These are phyloP conservation scores for Plasmodium blacklocki DNA, from an alignment of 169 alveolate genomes.

Conservation along the genomic window DNA sequence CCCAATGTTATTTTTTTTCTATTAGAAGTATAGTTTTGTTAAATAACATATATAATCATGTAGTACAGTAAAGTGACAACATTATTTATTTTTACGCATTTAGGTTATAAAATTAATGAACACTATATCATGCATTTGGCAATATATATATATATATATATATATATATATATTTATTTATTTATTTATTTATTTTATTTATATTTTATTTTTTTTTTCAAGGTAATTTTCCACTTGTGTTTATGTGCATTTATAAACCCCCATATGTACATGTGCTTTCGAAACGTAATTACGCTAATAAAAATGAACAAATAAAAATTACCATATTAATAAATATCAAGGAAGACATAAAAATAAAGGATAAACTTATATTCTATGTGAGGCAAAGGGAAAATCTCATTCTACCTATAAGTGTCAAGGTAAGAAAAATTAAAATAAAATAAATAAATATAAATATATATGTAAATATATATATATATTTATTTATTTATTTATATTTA, in stretches of 20 bases:
- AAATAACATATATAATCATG: no score
- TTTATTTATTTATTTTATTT: neutral
- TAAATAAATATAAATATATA: neutral
- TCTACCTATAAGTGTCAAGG: conserved; percentile 47
- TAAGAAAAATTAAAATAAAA: neutral
- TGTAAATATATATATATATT: neutral
- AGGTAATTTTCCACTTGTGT: conserved; percentile 39
- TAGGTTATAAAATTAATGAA: no score
- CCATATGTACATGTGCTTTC: conserved; percentile 26
- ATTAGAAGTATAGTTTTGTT: neutral
- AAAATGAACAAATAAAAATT: conserved; percentile 38
- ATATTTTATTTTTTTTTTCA: neutral
- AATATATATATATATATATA: no score
- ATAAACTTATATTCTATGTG: conserved; percentile 35
- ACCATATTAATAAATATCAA: conserved; percentile 22
- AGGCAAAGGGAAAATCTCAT: conserved; percentile 25
- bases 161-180: no score
- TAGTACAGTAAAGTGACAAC: no score
- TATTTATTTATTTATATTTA: neutral
- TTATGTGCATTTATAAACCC: conserved; percentile 44
- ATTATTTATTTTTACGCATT: no score
- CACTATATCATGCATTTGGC: no score
- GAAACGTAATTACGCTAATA: conserved; percentile 37
- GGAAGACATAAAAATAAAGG: conserved; percentile 60
- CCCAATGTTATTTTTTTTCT: no score